These are phyloP conservation scores for Naganishia sp. DNA, from an alignment of 1,284 basidiomycete species.

Conservation along the genomic window DNA sequence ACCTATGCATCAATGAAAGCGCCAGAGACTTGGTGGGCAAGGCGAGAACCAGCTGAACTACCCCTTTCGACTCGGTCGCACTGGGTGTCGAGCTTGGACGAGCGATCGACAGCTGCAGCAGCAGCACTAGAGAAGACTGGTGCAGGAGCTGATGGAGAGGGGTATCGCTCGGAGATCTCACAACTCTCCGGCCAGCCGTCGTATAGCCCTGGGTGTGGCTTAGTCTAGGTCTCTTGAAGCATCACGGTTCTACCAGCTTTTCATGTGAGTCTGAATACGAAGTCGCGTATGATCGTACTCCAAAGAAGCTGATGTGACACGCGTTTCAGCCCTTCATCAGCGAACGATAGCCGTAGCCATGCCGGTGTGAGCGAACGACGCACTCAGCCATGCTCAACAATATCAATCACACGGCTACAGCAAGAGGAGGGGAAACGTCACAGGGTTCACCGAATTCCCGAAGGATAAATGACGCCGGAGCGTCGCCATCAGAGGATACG, in stretches of 20 bases:
- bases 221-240: background rate
- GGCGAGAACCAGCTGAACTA: background rate
- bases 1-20: too few relatives aligned
- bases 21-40: too few relatives aligned
- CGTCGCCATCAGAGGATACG: background rate
- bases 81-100: background rate
- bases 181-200: too few relatives aligned
- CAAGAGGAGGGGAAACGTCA: background rate
- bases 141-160: background rate
- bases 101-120: background rate
- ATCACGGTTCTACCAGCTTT: background rate
- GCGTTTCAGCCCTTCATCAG: conserved; percentile 12
- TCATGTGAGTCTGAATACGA: background rate
- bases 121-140: background rate
- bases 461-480: background rate
- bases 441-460: background rate
- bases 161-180: too few relatives aligned
- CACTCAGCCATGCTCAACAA: conserved; percentile 15
- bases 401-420: background rate
- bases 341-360: background rate
- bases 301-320: conserved; percentile 9
- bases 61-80: background rate
- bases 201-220: too few relatives aligned
- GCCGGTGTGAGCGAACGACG: background rate
- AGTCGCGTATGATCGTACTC: background rate